These are phyloP conservation scores for Trichothecium roseum DNA, from an alignment of 2,329 filamentous ascomycete species.

Conservation along the genomic window DNA sequence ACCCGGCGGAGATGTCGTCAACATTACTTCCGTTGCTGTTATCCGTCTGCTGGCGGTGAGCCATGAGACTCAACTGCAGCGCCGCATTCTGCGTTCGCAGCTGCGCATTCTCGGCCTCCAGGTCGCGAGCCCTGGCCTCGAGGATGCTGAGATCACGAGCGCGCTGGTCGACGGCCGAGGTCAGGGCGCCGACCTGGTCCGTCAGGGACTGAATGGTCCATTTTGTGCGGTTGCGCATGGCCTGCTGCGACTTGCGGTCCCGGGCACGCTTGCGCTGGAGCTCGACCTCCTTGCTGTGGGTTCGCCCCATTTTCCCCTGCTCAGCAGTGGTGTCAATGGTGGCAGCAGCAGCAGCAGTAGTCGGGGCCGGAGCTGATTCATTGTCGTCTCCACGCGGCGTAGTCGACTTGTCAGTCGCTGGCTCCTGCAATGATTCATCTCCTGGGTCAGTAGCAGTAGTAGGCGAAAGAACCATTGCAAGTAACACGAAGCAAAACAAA, in stretches of 20 bases:
- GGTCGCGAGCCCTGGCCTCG: conserved; percentile 10
- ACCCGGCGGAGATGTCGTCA: too few relatives aligned
- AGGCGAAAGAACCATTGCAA: too few relatives aligned
- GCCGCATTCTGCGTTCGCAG: conserved; percentile 18
- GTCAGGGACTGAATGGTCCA: conserved; percentile 17
- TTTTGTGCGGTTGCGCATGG: conserved; percentile 21
- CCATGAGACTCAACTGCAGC: conserved; percentile 16
- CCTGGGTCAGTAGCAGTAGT: too few relatives aligned
- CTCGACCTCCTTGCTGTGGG: conserved; percentile 10
- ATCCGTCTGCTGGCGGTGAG: conserved; percentile 6
- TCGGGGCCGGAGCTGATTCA: too few relatives aligned
- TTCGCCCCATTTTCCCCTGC: neutral
- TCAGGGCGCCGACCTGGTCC: conserved; percentile 17
- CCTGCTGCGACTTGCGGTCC: conserved; percentile 21
- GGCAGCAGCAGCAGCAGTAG: too few relatives aligned
- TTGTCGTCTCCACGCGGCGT: too few relatives aligned
- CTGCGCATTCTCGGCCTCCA: conserved; percentile 17
- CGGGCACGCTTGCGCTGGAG: conserved; percentile 19
- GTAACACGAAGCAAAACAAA: too few relatives aligned
- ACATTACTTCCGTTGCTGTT: conserved; percentile 1
- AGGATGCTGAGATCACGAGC: conserved; percentile 9
- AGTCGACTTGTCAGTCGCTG: too few relatives aligned
- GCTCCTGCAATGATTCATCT: too few relatives aligned
- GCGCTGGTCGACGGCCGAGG: conserved; percentile 12
- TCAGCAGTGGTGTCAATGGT: too few relatives aligned